These are phyloP conservation scores for Panicum miliaceum DNA, from an alignment of 176 grass and related monocot species.

Conservation along the genomic window DNA sequence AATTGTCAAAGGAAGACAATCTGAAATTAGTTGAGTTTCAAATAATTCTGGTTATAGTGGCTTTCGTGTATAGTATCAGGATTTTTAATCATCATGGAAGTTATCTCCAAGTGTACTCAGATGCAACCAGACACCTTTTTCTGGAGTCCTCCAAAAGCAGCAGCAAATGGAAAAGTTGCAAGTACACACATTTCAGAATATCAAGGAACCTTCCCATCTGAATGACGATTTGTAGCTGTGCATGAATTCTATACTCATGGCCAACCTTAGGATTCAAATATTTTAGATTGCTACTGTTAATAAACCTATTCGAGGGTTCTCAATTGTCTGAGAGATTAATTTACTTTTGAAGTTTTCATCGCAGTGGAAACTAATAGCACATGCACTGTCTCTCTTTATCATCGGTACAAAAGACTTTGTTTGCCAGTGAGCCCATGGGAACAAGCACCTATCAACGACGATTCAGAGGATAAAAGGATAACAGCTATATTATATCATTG, in stretches of 20 bases:
- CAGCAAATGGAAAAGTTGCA: neutral
- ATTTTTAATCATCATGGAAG: neutral
- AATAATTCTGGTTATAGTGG: neutral
- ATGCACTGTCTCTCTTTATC: neutral
- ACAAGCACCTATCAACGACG: neutral
- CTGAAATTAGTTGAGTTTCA: neutral
- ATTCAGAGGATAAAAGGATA: neutral
- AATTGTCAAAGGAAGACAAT: neutral
- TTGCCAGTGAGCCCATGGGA: neutral
- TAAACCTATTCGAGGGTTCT: neutral
- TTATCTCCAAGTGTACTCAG: slow-evolving; percentile 1
- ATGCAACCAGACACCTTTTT: neutral
- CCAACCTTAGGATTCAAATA: neutral
- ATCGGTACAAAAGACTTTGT: neutral
- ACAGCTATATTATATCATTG: neutral
- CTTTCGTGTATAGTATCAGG: neutral
- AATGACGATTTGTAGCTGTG: neutral
- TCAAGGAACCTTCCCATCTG: slow-evolving; percentile 14
- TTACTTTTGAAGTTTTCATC: neutral
- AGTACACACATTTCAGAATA: neutral
- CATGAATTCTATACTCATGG: neutral
- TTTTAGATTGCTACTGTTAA: neutral
- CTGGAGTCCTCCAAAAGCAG: neutral
- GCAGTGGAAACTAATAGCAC: neutral
- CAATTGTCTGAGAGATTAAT: neutral